phyloP scores from a whole-genome alignment of 441 rosid species.

The Melianthus villosus region DNA sequence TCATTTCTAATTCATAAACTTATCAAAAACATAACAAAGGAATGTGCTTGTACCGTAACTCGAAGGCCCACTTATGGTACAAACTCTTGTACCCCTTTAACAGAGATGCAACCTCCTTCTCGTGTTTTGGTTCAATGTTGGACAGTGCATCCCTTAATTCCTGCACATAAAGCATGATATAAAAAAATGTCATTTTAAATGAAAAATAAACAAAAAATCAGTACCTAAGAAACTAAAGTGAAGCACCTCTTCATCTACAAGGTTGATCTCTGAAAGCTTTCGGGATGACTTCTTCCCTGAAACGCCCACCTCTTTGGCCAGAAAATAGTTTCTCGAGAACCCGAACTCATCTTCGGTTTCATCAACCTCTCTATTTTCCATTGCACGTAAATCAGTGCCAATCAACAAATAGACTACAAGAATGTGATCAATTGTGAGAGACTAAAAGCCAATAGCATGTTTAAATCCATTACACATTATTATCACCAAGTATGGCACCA shows the following conservation, averaged over 20 bases:
- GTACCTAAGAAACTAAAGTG: background rate
- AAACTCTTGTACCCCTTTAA: conserved; percentile 41
- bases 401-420: too few species aligned
- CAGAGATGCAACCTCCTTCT: conserved; percentile 35
- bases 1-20: too few species aligned
- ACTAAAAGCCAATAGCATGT: too few species aligned
- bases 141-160: conserved; percentile 51
- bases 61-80: conserved; percentile 59
- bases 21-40: background rate
- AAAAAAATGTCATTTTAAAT: background rate
- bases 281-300: conserved; percentile 42
- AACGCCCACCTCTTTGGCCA: conserved; percentile 56
- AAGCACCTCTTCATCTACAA: conserved; percentile 67
- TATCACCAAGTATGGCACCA: too few species aligned
- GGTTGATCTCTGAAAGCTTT: conserved; percentile 53
- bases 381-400: too few species aligned
- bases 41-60: conserved; percentile 30
- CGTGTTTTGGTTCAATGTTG: conserved; percentile 46
- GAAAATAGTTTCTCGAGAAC: conserved; percentile 77
- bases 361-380: conserved; percentile 25
- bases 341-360: conserved; percentile 53
- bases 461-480: too few species aligned
- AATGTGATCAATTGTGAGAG: too few species aligned
- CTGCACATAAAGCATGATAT: conserved; percentile 16
- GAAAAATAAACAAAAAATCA: background rate